phyloP scores from a whole-genome alignment of 345 rosid genomes.

The Psidium guajava region DNA sequence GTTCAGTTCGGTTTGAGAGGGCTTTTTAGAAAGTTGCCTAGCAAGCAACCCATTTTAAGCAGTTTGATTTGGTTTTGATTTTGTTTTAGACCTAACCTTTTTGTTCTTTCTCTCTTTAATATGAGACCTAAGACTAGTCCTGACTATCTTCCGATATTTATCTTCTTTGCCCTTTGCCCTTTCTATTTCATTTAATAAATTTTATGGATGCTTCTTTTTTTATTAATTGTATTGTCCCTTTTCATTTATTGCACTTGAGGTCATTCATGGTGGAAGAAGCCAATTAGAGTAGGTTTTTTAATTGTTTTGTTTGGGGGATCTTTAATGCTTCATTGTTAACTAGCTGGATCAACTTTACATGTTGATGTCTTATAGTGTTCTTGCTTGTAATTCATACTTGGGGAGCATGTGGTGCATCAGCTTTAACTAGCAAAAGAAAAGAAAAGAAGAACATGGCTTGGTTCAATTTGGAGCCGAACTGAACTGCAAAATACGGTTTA shows the following conservation, averaged over 20 bases:
- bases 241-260: not conserved
- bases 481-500: not conserved
- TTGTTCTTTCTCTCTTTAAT: not conserved
- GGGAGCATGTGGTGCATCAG: not conserved
- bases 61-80: not conserved
- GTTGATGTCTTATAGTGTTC: not conserved
- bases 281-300: not conserved
- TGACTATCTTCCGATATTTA: not conserved
- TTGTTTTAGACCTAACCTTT: not conserved
- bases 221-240: not conserved
- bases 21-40: not conserved
- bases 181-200: not conserved
- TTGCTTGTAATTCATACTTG: not conserved
- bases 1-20: too few species aligned
- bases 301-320: not conserved
- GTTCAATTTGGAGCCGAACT: not conserved
- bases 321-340: not conserved
- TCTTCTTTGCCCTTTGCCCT: accelerated
- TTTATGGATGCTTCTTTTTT: not conserved
- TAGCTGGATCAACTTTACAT: not conserved
- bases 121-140: not conserved
- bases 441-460: not conserved
- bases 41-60: not conserved
- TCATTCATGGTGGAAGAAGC: not conserved
- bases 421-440: not conserved